Base-by-base conservation (phyloP, 768 basidiomycete genomes). In the Lyophyllum decastes region DNA sequence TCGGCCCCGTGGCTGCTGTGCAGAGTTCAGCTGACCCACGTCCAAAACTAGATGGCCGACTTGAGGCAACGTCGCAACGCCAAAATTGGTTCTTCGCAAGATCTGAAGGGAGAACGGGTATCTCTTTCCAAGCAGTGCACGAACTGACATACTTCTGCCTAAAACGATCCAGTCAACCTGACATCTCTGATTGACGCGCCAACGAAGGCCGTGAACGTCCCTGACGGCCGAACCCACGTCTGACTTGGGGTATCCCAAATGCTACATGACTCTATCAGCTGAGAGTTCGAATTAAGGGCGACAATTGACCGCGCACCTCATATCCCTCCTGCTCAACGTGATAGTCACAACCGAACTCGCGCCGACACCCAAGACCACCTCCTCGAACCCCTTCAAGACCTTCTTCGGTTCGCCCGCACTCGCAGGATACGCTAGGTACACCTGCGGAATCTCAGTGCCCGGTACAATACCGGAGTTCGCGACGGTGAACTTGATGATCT, bases 241-340 rank as follows among this genome's bases (percentile, higher is more conserved):
- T 87, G 85, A 45, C 70, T 73, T 4, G 72, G 69, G 0, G 78
- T 78, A 68, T 86, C 80, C 86, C 87, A 87, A 30, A 79, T 65
- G 58, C 78, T 80, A 49, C 9, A 58, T 16, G 52, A 8, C 58
- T 17, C 19, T 4, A 24, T 38, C 25, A 30, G 14, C 46, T 59
- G 22, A 60, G 52, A 12, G 12, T 35, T 27, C 24, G n/a, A 17
- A 33, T 19, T 4, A 30, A 30, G 30, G 30, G 22, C 49, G 11
- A 45, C 22, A 43, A 25, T 26, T 41, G n/a, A 41, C 10, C 10
- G 59, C 73, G 4, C 46, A 82, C 82, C 82, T 82, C 61, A 82
- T 72, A 47, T 80, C 80, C 41, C 79, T 69, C 51, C 70, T 66
- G 38, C 60, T 68, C 27, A 84, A 59, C 4, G 67, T 68, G 44